A percentile compares a stretch with the other conserved stretches of the same genome.
These are phyloP conservation scores for Cyclostephanos tholiformis DNA, from an alignment of 108 stramenopile genomes.

Conservation along the genomic window DNA sequence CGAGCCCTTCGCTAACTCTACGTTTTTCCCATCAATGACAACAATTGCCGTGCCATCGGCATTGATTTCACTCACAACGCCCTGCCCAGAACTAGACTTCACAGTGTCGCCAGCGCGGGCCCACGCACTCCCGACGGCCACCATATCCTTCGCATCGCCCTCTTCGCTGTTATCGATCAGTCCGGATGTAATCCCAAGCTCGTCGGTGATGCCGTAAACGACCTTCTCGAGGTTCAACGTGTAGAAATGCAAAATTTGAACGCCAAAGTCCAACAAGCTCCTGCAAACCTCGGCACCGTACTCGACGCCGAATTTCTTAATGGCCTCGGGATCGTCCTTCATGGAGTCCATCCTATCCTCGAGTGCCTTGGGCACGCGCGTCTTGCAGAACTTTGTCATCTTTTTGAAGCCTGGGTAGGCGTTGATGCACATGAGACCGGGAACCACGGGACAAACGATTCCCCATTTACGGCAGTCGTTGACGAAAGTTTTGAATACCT, in stretches of 20 bases:
- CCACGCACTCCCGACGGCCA: slow-evolving; percentile 90
- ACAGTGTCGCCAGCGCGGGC: slow-evolving; percentile 89
- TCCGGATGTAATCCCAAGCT: slow-evolving; percentile 58
- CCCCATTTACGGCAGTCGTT: slow-evolving; percentile 90
- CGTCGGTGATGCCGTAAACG: slow-evolving; percentile 90
- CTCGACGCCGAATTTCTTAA: slow-evolving; percentile 93
- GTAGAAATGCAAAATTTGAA: slow-evolving; percentile 95
- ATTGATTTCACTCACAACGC: slow-evolving; percentile 74
- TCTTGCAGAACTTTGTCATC: slow-evolving; percentile 99
- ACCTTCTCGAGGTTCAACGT: slow-evolving; percentile 97
- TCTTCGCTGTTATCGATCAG: slow-evolving; percentile 68
- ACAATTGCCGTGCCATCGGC: slow-evolving; percentile 65
- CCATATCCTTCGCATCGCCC: slow-evolving; percentile 78
- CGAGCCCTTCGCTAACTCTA: slow-evolving; percentile 60
- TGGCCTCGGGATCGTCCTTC: slow-evolving; percentile 87
- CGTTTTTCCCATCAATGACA: slow-evolving; percentile 62
- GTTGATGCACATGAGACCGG: slow-evolving; percentile 99
- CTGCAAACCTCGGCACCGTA: slow-evolving; percentile 91
- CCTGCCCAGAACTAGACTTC: slow-evolving; percentile 71
- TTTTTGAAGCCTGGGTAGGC: slow-evolving; percentile 95
- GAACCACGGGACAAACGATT: slow-evolving; percentile 94
- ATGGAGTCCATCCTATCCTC: slow-evolving; percentile 84
- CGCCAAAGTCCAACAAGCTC: slow-evolving; percentile 74
- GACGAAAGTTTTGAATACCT: slow-evolving; percentile 91
- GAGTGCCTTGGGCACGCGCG: slow-evolving; percentile 90